Evolutionary conservation across 1,284 basidiomycete species (phyloP), one percentile per base, ranked within the genome.

Genomic region (Ganoderma resinaceum): DNA sequence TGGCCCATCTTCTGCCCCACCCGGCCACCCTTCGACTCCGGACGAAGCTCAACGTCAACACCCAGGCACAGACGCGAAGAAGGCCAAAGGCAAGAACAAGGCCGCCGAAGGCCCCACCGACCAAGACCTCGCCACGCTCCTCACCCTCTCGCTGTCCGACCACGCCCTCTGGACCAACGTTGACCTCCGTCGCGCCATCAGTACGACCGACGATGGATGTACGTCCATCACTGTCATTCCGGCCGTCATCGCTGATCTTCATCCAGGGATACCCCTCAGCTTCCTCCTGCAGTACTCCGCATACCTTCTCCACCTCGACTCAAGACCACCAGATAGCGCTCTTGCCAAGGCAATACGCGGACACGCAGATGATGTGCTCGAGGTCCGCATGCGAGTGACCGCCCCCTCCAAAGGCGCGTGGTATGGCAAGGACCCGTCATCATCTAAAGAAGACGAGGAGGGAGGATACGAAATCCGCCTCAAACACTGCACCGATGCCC

Each of bases 101-200:
- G 40, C 29, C 29, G n/a, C 55, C 49, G 65, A 52, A 14, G 33
- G n/a, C 1, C 23, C 35, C 23, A 52, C 12, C 37, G 76, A 85
- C 29, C 82, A 84, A 60, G 89, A 90, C 68, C 82, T 85, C 58
- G 82, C 81, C 2, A 75, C 78, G 4, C 79, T 91, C 29, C 69
- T 91, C 37, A 80, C 80, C 20, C 84, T 93, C 7, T 83, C 90
- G 0, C 79, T 93, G n/a, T 90, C 91, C 7, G 86, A 92, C 74
- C 85, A 91, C 77, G 82, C 84, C 8, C 76, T 92, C 7, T 92
- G 89, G 89, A 74, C 77, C 1, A 83, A 91, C 71, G 75, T 83
- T 0, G 86, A 88, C 63, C 75, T 92, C 16, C 80, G 87, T 20
- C 78, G 83, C 61, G 82, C 79, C 31, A 78, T 90, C 9, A 84